Base-by-base conservation (phyloP, 2,329 filamentous ascomycete genomes). In the Alternaria brassicae region DNA sequence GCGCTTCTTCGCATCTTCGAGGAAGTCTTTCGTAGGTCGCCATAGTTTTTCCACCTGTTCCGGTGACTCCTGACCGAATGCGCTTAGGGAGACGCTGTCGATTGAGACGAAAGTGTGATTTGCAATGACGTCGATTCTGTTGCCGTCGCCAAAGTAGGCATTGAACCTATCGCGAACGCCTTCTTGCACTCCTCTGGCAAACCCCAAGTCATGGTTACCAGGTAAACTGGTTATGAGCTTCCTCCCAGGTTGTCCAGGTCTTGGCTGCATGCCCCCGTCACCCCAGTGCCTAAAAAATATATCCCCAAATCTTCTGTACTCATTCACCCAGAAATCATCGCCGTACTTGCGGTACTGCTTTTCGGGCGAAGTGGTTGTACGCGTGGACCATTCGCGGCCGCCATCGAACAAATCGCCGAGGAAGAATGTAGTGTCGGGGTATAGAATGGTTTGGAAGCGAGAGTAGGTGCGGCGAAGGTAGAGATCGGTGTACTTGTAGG, bases 81-180 rank as follows among this genome's bases (percentile, higher is more conserved):
- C 94, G 72, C 92, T 96, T 69, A 98, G 79, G 0, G 93, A 97
- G 4, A 97, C 89, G 0, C 90, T 87, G 74, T 99, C 95, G 7
- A 99, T 85, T 0, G 92, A 96, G 19, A 99, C 91, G 74, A 99
- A 93, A 0, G 92, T 96, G 76, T 99, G 95, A 73, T 99, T 99
- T 12, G 92, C 95, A 53, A 98, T 85, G 5, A 98, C 85, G 75
- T 98, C 93, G 19, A 99, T 88, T 8, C 92, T 85, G 77, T 97
- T 98, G n/a, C 89, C 87, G 55, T 95, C 89, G 4, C 95, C 95
- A 79, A 99, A 98, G 74, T 89, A 97, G 3, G 89, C 87, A 71
- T 90, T 87, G 76, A 98, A 99, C 15, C 95, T 85, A 69, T 95
- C 84, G 51, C 93, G 86, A 32, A 97, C 92, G 0, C 90, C 84